Base-by-base conservation (phyloP, 305 asterid genomes). In the Fraxinus dipetala region DNA sequence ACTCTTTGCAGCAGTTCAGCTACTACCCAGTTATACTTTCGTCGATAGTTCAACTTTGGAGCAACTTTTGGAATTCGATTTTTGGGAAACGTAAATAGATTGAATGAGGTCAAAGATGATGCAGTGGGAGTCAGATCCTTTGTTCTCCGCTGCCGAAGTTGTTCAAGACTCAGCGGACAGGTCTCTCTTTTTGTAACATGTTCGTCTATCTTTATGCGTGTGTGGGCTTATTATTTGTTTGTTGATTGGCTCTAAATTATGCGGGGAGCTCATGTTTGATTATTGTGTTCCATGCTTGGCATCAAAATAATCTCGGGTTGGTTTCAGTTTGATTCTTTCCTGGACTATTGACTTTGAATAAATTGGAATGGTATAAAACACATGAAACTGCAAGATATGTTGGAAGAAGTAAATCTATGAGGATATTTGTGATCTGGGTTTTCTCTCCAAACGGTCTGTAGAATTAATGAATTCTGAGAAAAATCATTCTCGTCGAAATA, bases 151-250 rank as follows among this genome's bases (percentile, higher is more conserved):
- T 9, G 90, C 90, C 80, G 90, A 87, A 78, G 86, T 85, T 72
- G 87, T 87, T 43, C 90, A 87, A 81, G 90, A 87, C 80, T 87
- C 90, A 65, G 87, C 87, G 70, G 90, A 87, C 40, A 80, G 90
- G 90, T 87, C 32, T 69, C 32, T 69, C 83, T 72, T 81, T 73
- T 75, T 84, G 34, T 38, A 56, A 28, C 85, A 79, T 16, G 31
- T 61, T 13, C 72, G 63, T 82, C 56, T 67, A 43, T 59, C 70
- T 1, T 30, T 9, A 22, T 40, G 35, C 7, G 30, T 59, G 32
- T 13, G 35, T 43, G 70, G 81, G 16, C 26, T 10, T 28, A 24
- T 20, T 30, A 5, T 24, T 81, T 34, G 54, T 31, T 59, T 34
- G 26, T 20, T 26, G 63, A 3, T 76, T 67, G 45, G 77, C 24